Evolutionary conservation across 179 eudicot genomes (phyloP), one percentile per base, ranked within the genome.

Genomic region (Vitellaria paradoxa): DNA sequence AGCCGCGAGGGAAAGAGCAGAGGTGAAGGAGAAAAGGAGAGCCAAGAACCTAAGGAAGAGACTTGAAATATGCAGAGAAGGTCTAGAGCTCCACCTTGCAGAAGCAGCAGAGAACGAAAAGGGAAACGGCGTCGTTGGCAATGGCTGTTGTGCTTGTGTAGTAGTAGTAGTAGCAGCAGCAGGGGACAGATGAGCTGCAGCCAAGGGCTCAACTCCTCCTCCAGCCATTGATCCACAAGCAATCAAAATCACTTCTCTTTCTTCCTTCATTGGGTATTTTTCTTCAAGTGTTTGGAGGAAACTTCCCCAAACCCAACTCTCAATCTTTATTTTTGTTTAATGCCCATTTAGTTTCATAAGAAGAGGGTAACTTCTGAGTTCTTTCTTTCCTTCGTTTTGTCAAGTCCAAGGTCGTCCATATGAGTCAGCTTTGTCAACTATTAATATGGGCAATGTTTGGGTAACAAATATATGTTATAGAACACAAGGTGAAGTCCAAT

Each of bases 81-180:
- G 83, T 55, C 80, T 76, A 0, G 85, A 59, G 42, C 80, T 81
- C 82, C 70, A 67, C 68, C 81, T 56, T 12, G 85, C 73, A 0
- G 85, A 81, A 62, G 83, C 79, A n/a, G 55, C 85, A 3, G 83
- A 82, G 20, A 72, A 77, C 3, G 87, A 84, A 66, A 79, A 84
- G 12, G 83, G 87, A 10, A 82, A 84, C 17, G 84, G 84, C 15
- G 87, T 84, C 10, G 84, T 84, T 64, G 81, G 80, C 74, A 76
- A 12, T 4, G 11, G 76, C 20, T 11, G 76, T 11, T 0, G 66
- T 12, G 37, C 37, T 30, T 30, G 37, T 30, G 37, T 30, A 30
- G 37, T 2, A 30, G 37, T 30, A 30, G 37, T 2, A 30, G 37
- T 30, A 30, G 1, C 37, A 30, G 37, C 37, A 30, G 49, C 75